Evolutionary conservation across 148 eudicot genomes (phyloP), one percentile per base, ranked within the genome.

Genomic region (Chenopodium album): DNA sequence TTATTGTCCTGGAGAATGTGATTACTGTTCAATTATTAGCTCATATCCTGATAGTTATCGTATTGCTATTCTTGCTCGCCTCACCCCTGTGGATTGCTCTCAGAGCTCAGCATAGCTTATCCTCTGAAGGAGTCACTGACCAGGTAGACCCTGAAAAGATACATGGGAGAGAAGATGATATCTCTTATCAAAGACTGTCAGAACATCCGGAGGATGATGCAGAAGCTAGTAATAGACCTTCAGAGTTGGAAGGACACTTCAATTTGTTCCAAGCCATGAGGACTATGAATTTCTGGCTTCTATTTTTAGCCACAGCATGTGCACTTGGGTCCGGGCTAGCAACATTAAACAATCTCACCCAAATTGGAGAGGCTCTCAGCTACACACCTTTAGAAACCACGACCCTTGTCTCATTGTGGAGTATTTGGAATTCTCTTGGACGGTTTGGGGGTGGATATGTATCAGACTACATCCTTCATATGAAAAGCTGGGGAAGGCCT

Each of bases 391-490:
- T 87, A 12, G 92, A 88, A 85, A 92, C 89, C 0, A 88, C 87
- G 19, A 92, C 91, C 77, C 86, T 94, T 60, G 94, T 94, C 79
- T 92, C 98, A 4, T 78, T 94, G 9, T 91, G 94, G 95, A 90
- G 98, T 82, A 94, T 94, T 9, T 91, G 92, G 92, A 94, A 92
- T 79, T 94, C 89, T 50, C 86, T 90, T 23, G 95, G 98, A 17
- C 90, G 95, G 22, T 91, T 94, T 85, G 98, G 95, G 69, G 94
- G 92, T 9, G 98, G 96, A 29, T 94, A 90, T 72, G 34, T 89
- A 17, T 94, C 98, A 4, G 96, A 94, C 66, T 87, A 88, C 62
- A 86, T 87, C 79, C 83, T 94, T 71, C 89, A 83, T 68, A 34
- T n/a, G 9, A 88, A 86, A 76, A 87, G 91, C 71, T 92, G 89